Percentiles rank a stretch among this genome's conserved stretches.
These are phyloP conservation scores for Trypanosoma conorhini DNA, from an alignment of 208 protist species.

Conservation along the genomic window DNA sequence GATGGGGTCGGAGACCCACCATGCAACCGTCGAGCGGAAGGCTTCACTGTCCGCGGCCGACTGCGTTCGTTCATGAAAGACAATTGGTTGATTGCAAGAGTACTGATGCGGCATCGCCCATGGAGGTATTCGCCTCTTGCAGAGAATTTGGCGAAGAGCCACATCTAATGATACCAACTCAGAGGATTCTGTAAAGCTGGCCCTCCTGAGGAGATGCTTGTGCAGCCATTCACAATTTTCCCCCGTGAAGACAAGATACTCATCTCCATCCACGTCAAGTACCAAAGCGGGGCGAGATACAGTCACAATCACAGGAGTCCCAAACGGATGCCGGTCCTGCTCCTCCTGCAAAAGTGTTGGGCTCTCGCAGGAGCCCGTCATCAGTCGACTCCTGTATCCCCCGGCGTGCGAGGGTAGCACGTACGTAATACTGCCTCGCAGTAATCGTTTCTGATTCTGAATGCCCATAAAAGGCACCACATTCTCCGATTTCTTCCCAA, in stretches of 20 bases:
- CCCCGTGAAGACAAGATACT: conserved; percentile 19
- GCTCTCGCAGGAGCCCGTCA: neutral
- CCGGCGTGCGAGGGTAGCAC: conserved; percentile 51
- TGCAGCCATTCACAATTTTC: conserved; percentile 18
- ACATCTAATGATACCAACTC: conserved; percentile 2
- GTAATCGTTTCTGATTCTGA: conserved; percentile 69
- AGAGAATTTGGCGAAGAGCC: conserved; percentile 16
- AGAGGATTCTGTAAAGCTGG: conserved; percentile 20
- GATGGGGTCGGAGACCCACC: conserved; percentile 57
- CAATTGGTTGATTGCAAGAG: neutral
- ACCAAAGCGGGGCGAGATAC: conserved; percentile 6
- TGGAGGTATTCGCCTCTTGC: neutral
- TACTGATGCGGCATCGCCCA: neutral
- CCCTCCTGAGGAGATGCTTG: neutral
- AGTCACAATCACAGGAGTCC: conserved; percentile 14
- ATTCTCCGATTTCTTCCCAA: conserved; percentile 86
- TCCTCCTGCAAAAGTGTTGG: neutral
- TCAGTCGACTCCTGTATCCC: conserved; percentile 33
- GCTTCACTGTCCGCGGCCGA: neutral
- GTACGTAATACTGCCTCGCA: conserved; percentile 88
- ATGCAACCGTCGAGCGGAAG: neutral
- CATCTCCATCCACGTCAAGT: conserved; percentile 11
- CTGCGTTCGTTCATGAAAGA: conserved; percentile 5
- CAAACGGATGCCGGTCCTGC: neutral
- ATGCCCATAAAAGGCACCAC: conserved; percentile 64